Evolutionary conservation across 2,329 filamentous ascomycete genomes (phyloP), one percentile per base, ranked within the genome.

Genomic region (Talaromyces sp.): DNA sequence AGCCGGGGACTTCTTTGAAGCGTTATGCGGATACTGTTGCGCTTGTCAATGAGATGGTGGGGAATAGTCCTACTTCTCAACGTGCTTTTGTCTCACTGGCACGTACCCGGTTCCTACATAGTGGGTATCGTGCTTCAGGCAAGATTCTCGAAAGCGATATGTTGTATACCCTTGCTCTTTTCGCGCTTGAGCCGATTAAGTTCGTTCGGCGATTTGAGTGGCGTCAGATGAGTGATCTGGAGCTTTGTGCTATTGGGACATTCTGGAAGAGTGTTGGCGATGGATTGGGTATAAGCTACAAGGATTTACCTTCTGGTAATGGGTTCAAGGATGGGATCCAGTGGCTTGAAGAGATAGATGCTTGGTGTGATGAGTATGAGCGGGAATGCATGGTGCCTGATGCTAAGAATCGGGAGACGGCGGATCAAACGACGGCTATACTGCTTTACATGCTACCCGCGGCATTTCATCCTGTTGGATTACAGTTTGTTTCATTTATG

Each of bases 251-350:
- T 0, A 70, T 87, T 27, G 85, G 82, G 14, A 85, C 83, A 0
- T 84, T 88, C 63, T 91, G 87, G 88, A 89, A 88, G 69, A 78
- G 79, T 47, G 72, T 90, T 14, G 88, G 88, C 13, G 85, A 90
- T 61, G 82, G 83, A 47, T 87, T 91, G 83, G 80, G 78, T 0
- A 88, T 91, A 50, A 71, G 73, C 3, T 82, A 76, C 43, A 70
- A 72, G 2, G 65, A 56, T 1, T 70, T 85, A n/a, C 75, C 75
- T 0, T 78, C 75, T 1, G 62, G 58, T 1, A 57, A 64, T 0
- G 77, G 75, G 0, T 82, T 78, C 60, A 64, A 67, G 4, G 79
- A 82, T 58, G 80, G 82, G 1, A 61, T 82, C 17, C 73, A 82
- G 3, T 85, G 80, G 75, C 67, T 80, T 3, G 74, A 82, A 2